Evolutionary conservation across 1,284 basidiomycete genomes (phyloP).

Genomic region (Trichosporon sp.): DNA sequence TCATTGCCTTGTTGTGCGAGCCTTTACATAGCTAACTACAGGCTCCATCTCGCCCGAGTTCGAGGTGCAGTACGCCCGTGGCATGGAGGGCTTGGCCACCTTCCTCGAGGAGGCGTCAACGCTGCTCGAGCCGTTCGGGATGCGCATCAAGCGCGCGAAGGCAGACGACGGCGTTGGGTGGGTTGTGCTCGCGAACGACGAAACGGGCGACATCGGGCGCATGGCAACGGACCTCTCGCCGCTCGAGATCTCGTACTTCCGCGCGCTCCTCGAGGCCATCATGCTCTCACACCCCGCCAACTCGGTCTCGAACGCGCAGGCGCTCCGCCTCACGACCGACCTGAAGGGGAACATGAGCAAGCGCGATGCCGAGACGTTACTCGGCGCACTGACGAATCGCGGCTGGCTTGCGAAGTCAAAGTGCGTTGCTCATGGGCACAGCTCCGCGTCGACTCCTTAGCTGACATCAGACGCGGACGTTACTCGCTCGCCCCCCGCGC

Average conservation of each 20-base stretch:
- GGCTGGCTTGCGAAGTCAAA: constrained; percentile 42
- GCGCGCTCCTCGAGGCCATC: constrained; percentile 38
- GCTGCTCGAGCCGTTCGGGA: constrained; percentile 34
- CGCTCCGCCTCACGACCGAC: constrained; percentile 23
- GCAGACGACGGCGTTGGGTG: constrained; percentile 38
- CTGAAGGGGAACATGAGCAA: constrained; percentile 26
- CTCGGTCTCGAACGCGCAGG: constrained; percentile 38
- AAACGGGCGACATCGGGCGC: constrained; percentile 33
- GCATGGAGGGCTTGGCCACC: constrained; percentile 22
- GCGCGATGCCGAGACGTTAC: constrained; percentile 30
- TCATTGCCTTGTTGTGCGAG: neutral
- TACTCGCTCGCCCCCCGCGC: constrained; percentile 41
- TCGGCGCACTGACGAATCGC: constrained; percentile 36
- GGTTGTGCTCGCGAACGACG: constrained; percentile 37
- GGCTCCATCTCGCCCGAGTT: constrained; percentile 26
- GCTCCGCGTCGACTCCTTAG: neutral
- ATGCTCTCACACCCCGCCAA: constrained; percentile 43
- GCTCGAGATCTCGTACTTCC: constrained; percentile 42
- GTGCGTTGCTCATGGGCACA: constrained; percentile 23
- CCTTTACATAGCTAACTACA: constrained; percentile 14
- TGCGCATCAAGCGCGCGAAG: constrained; percentile 28
- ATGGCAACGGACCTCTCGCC: constrained; percentile 40
- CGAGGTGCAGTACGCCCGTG: constrained; percentile 22
- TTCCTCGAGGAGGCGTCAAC: constrained; percentile 35
- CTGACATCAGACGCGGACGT: constrained; percentile 34